phyloP scores from a whole-genome alignment of 495 filamentous ascomycete genomes.

The Neurospora hispaniola region DNA sequence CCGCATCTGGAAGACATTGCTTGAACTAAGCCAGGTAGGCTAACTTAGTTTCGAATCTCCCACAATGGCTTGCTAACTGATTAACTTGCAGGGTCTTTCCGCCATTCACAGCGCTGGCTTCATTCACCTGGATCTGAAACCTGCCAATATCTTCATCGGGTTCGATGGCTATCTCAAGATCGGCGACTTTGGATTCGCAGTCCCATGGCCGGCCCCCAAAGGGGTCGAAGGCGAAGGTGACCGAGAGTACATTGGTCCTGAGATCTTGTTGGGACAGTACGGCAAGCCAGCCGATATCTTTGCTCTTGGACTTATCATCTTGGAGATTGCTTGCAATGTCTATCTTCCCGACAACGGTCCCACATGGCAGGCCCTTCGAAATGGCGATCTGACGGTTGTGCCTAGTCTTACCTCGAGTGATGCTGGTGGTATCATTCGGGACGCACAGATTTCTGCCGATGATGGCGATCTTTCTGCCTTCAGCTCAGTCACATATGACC shows the following conservation, averaged over 20 bases:
- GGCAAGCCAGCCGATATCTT: conserved; percentile 92
- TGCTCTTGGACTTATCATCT: conserved; percentile 82
- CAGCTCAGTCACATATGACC: conserved; percentile 14
- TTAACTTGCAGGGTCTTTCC: conserved; percentile 55
- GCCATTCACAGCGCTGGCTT: conserved; percentile 80
- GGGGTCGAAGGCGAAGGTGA: conserved; percentile 87
- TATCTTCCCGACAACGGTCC: conserved; percentile 84
- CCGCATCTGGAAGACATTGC: conserved; percentile 91
- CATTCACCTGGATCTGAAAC: conserved; percentile 92
- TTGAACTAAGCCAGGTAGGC: conserved; percentile 68
- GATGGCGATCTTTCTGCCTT: conserved; percentile 5
- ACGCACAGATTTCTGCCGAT: conserved; percentile 39
- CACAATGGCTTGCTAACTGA: conserved; percentile 24
- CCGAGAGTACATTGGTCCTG: conserved; percentile 88
- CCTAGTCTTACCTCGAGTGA: conserved; percentile 73
- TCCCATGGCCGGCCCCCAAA: conserved; percentile 60
- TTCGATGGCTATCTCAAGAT: conserved; percentile 91
- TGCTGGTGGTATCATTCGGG: conserved; percentile 56
- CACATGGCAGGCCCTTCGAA: conserved; percentile 77
- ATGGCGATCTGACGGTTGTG: conserved; percentile 76
- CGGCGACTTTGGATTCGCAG: conserved; percentile 89
- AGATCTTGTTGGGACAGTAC: conserved; percentile 71
- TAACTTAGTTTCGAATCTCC: not conserved
- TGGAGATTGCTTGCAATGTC: conserved; percentile 88
- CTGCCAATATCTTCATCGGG: conserved; percentile 84